phyloP scores from a whole-genome alignment of 164 flowering plant genomes.

The Hamamelis virginiana region DNA sequence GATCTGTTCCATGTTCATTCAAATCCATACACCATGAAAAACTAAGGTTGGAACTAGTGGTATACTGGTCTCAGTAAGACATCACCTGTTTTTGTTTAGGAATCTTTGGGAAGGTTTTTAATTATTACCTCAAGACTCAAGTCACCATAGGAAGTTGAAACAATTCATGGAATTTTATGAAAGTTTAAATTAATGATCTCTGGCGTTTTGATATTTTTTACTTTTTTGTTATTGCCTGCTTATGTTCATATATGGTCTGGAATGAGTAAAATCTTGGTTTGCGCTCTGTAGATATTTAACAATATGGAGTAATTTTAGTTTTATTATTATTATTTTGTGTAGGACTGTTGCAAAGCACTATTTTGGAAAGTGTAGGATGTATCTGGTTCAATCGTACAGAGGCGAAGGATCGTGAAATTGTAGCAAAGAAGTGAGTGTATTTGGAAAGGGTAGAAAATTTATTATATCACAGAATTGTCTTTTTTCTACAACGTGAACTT shows the following conservation, averaged over 20 bases:
- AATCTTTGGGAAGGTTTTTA: no score
- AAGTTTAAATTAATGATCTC: no score
- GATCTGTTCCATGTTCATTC: no score
- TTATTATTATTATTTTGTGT: not conserved
- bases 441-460: not conserved
- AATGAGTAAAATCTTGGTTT: not conserved
- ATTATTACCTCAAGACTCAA: no score
- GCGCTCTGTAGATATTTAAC: not conserved
- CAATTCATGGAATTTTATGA: no score
- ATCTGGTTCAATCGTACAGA: slow-evolving; percentile 97
- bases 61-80: no score
- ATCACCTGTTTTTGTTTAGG: no score
- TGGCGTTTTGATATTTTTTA: not conserved
- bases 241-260: not conserved
- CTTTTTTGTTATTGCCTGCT: not conserved
- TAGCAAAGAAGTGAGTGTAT: slow-evolving; percentile 70
- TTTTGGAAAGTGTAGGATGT: slow-evolving; percentile 92
- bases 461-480: not conserved
- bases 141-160: no score
- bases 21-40: no score
- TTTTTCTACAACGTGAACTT: slow-evolving; percentile 8
- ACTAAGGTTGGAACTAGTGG: no score
- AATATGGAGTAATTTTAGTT: not conserved
- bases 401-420: slow-evolving; percentile 91
- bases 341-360: slow-evolving; percentile 91